These are phyloP conservation scores for Fabrea salina DNA, from an alignment of 169 alveolate species.

Conservation along the genomic window DNA sequence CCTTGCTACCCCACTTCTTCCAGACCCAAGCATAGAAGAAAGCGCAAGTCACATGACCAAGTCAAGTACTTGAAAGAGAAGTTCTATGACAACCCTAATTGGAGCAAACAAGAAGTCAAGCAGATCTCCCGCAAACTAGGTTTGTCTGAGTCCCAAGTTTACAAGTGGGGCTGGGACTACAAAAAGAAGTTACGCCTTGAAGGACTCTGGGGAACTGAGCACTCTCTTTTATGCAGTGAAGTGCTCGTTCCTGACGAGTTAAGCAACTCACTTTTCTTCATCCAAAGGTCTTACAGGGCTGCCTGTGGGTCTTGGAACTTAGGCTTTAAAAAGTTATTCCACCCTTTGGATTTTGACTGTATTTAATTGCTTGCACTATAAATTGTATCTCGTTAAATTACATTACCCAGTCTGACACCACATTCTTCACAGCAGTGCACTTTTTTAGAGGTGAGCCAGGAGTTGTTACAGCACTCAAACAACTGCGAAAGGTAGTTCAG, in stretches of 20 bases:
- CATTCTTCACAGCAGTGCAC: too few relatives aligned
- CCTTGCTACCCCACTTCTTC: too few relatives aligned
- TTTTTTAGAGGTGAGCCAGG: too few relatives aligned
- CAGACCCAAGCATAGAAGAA: too few relatives aligned
- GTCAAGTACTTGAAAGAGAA: conserved; percentile 48
- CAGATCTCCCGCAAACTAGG: conserved; percentile 52
- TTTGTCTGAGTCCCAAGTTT: conserved; percentile 60
- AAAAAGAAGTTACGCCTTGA: conserved; percentile 38
- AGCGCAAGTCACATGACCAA: conserved; percentile 59
- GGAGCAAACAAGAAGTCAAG: conserved; percentile 59
- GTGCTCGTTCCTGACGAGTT: neutral
- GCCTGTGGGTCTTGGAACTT: neutral
- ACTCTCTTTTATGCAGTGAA: neutral
- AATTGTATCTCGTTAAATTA: too few relatives aligned
- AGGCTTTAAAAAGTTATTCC: too few relatives aligned
- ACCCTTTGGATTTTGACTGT: too few relatives aligned
- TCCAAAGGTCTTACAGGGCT: neutral
- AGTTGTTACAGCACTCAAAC: too few relatives aligned
- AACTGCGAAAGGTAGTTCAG: too few relatives aligned
- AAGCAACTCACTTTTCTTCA: neutral
- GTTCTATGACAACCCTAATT: conserved; percentile 52
- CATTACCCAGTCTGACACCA: too few relatives aligned
- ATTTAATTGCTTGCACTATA: too few relatives aligned
- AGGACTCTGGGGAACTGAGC: neutral
- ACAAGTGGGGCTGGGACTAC: conserved; percentile 78